Conservation (phyloP, 192 early-diverging fungal species). For the Geranomyces variabilis region DNA sequence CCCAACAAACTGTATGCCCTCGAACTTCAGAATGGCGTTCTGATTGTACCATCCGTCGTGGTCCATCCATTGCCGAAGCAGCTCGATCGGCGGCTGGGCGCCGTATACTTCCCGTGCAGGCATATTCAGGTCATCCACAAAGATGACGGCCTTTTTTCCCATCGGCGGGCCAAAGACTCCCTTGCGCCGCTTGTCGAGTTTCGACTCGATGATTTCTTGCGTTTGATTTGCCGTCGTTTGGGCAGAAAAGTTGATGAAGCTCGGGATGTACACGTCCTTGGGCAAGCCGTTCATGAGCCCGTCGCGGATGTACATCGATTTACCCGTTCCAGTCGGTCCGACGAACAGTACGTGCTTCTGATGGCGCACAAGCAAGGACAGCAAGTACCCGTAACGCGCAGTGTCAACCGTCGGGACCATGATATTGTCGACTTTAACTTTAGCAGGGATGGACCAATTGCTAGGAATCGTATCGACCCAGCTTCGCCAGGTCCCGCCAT, state of each 20-base stretch:
- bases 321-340: constrained; percentile 64
- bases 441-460: constrained; percentile 52
- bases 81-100: constrained; percentile 66
- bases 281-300: constrained; percentile 53
- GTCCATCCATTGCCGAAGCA: constrained; percentile 67
- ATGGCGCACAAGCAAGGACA: constrained; percentile 52
- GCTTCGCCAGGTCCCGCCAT: constrained; percentile 46
- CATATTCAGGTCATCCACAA: constrained; percentile 70
- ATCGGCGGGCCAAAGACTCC: constrained; percentile 62
- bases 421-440: constrained; percentile 63
- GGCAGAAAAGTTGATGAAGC: constrained; percentile 63
- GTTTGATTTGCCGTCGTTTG: constrained; percentile 66
- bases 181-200: constrained; percentile 62
- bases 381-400: constrained; percentile 56
- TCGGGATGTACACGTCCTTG: constrained; percentile 53
- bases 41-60: constrained; percentile 68
- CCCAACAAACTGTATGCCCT: constrained; percentile 63
- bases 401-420: constrained; percentile 65
- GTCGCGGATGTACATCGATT: constrained; percentile 65
- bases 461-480: constrained; percentile 56
- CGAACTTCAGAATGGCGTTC: constrained; percentile 42
- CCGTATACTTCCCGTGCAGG: constrained; percentile 61
- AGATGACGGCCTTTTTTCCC: constrained; percentile 59
- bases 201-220: constrained; percentile 65
- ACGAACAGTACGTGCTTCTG: constrained; percentile 60